A percentile compares a stretch with the other conserved stretches of the same genome.
These are phyloP conservation scores for Oryza coarctata DNA, from an alignment of 176 grass and related monocot genomes.

Conservation along the genomic window DNA sequence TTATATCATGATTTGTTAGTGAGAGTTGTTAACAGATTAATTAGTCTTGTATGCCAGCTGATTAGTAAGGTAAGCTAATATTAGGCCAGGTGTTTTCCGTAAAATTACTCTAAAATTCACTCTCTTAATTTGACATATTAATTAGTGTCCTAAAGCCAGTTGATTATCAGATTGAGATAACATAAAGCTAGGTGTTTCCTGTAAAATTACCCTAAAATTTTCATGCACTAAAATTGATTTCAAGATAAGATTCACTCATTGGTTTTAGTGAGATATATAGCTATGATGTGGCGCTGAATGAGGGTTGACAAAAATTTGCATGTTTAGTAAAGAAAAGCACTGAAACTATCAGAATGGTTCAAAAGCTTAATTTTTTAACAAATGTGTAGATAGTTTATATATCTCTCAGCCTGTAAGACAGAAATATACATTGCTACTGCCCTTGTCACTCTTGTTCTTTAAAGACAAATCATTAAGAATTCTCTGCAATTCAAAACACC, in stretches of 20 bases:
- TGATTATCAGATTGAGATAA: neutral
- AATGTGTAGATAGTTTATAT: neutral
- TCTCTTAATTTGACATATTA: neutral
- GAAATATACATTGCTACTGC: neutral
- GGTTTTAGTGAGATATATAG: neutral
- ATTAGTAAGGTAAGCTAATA: neutral
- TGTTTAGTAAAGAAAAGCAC: neutral
- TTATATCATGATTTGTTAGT: neutral
- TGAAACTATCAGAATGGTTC: neutral
- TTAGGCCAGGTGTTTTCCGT: neutral
- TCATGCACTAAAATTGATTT: neutral
- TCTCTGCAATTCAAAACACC: conserved; percentile 37
- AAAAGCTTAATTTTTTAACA: neutral
- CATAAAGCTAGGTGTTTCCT: neutral
- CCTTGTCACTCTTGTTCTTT: neutral
- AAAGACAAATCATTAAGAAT: conserved; percentile 15
- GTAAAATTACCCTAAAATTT: neutral
- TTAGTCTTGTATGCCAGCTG: neutral
- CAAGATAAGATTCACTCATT: neutral
- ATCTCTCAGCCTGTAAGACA: neutral
- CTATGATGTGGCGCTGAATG: neutral
- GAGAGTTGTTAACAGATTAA: neutral
- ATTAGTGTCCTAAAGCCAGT: neutral
- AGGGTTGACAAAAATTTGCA: neutral
- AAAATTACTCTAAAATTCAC: neutral